Base-by-base conservation (phyloP, 306 rosid genomes). In the Cicer cuneatum region DNA sequence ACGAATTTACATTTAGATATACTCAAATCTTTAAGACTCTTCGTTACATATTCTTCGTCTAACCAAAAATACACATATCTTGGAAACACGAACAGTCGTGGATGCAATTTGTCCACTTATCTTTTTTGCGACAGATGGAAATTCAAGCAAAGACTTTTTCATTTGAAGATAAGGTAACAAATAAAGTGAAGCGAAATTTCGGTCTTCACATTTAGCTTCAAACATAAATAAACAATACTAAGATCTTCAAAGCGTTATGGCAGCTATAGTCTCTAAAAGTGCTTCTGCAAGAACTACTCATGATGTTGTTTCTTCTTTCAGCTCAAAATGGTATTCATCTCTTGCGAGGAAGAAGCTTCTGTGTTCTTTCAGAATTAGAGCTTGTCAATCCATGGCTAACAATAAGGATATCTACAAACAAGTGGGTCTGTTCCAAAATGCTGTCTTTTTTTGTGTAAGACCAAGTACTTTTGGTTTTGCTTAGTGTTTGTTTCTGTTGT, bases 361-460 rank as follows among this genome's bases (percentile, higher is more conserved):
- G 0, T 54, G 59, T 70, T 74, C 77, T 54, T 54, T 77, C 70
- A 67, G 78, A 74, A 29, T 86, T 49, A 82, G 83, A 78, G 96
- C 91, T 81, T 90, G 85, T 14, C 70, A 62, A 52, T 81, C 86
- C 75, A 58, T 75, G 72, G 63, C 80, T 40, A 87, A 81, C 85
- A 81, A 84, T 24, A 73, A 82, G 66, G 81, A 81, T 47, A 85
- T 83, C 89, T 84, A 75, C 88, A 79, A 88, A 53, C 96, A 87
- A 85, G 89, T 92, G 80, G 96, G 97, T 92, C 73, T 70, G 84
- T 56, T 77, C 69, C 78, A 66, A 47, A 43, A 71, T 81, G 52
- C 78, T 72, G 8, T 75, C 24, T 67, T 60, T 70, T 39, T 74
- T 14, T 54, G 3, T 72, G 53, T 45, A 16, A 45, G 52, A 51